Percentiles rank a stretch among this genome's conserved stretches.
These are phyloP conservation scores for Aureobasidium sp. DNA, from an alignment of 2,329 filamentous ascomycete genomes.

Conservation along the genomic window DNA sequence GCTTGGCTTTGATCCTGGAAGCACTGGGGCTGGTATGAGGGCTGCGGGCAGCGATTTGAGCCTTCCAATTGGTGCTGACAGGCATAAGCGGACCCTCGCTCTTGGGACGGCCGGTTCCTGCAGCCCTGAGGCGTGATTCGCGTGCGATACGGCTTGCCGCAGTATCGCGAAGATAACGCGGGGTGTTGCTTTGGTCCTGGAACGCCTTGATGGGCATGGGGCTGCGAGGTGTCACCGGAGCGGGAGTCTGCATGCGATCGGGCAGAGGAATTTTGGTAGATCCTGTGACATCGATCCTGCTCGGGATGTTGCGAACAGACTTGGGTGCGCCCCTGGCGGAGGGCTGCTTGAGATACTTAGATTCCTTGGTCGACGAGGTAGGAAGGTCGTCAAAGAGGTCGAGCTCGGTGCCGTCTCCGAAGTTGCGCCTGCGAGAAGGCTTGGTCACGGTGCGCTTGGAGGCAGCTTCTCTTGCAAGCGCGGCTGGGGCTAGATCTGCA, in stretches of 20 bases:
- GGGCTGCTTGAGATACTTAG: slow-evolving; percentile 74
- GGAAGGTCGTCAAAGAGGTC: slow-evolving; percentile 93
- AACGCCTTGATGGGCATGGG: slow-evolving; percentile 41
- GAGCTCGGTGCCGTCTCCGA: slow-evolving; percentile 87
- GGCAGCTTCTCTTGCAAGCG: slow-evolving; percentile 45
- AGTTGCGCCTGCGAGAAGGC: slow-evolving; percentile 63
- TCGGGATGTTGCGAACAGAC: slow-evolving; percentile 47
- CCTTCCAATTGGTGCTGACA: slow-evolving; percentile 50
- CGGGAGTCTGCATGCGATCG: slow-evolving; percentile 41
- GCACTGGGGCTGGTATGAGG: slow-evolving; percentile 45
- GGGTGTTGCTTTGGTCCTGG: slow-evolving; percentile 42
- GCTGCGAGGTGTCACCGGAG: slow-evolving; percentile 48
- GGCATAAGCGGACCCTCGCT: slow-evolving; percentile 13
- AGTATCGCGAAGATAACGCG: slow-evolving; percentile 60
- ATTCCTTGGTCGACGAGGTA: slow-evolving; percentile 75
- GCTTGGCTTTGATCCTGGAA: slow-evolving; percentile 40
- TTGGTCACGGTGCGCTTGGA: slow-evolving; percentile 66
- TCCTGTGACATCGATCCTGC: slow-evolving; percentile 34
- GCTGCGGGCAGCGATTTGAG: slow-evolving; percentile 45
- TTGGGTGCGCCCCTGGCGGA: slow-evolving; percentile 61
- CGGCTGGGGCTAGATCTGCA: slow-evolving; percentile 41
- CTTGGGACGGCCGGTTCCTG: slow-evolving; percentile 15
- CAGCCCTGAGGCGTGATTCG: slow-evolving; percentile 49
- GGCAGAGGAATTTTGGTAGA: slow-evolving; percentile 26
- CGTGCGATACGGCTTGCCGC: slow-evolving; percentile 59